Evolutionary conservation across 371 early-diverging fungal genomes (phyloP), one percentile per base, ranked within the genome.

Genomic region (Zopfochytrium polystomum): DNA sequence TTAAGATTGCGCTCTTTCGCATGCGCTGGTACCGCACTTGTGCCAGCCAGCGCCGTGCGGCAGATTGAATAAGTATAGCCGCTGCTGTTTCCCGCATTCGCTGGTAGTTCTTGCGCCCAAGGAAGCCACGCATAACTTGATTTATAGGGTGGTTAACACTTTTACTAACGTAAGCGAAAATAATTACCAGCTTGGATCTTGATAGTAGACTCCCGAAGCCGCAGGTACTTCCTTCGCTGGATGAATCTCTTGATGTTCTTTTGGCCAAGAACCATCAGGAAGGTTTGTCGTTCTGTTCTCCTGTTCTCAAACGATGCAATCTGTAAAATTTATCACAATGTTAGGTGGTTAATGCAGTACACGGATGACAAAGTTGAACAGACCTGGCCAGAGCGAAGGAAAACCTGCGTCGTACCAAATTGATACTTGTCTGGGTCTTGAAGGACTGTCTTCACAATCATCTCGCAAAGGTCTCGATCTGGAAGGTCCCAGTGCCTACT

Each of bases 331-430:
- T 9, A 59, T 35, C n/a, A n/a, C n/a, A n/a, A n/a, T 57, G 42
- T 0, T 2, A 46, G 27, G 23, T 31, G 56, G 58, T 50, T 27
- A 30, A 22, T 31, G 13, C 22, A 22, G 48, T 7, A 22, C 48
- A 7, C 11, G 20, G 29, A 46, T 53, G 31, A 49, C 56, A 56
- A n/a, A n/a, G n/a, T n/a, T n/a, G n/a, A n/a, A n/a, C n/a, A n/a
- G n/a, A 78, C 69, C 65, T 89, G 90, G 56, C 98, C 98, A 34
- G 98, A 92, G n/a, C 97, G 89, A 90, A 99, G 98, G 74, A 99
- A 99, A 56, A 99, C 90, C 76, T 95, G 99, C 18, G 96, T 93
- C 34, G 85, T 73, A 62, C 99, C 99, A 26, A 99, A 78, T 77
- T 96, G 98, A 71, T 88, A 99, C 69, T 92, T 88, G 67, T 92